Base-by-base conservation (phyloP, 108 stramenopile genomes). In the Epithemia pelagica region DNA sequence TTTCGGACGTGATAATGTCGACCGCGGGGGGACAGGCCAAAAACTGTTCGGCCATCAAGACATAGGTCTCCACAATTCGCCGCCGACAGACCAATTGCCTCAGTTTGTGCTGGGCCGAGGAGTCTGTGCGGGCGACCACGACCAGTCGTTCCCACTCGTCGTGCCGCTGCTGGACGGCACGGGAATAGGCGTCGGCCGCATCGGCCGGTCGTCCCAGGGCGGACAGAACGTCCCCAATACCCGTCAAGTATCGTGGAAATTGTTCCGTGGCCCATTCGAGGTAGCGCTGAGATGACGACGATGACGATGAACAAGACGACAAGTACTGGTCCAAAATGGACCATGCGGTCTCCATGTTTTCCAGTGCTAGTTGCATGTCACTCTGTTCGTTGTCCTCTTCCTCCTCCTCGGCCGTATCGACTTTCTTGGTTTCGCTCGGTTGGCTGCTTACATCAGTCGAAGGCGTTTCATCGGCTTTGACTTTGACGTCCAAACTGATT, bases 281-380 rank as follows among this genome's bases (percentile, higher is more conserved):
- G 60, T 73, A 73, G 26, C 65, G 23, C 5, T 22, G 25, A 18
- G 18, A 53, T 1, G 27, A 1, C 57, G 21, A 25, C 22, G 15
- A 28, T 54, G 61, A 51, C 0, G 23, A 31, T 15, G 30, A 24
- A 46, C 32, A 33, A 52, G 27, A 54, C 22, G 61, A 21, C 5
- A 52, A 53, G 59, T 81, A 77, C 10, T 74, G 64, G 21, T 88
- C 79, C 1, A 84, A 56, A 54, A 90, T 88, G 32, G 74, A 65
- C 55, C 67, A 88, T 19, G 84, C 76, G 31, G 78, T 83, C 65
- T 86, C 88, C 85, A 93, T 88, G 82, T 88, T 85, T 74, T 88
- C 87, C 54, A 90, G 60, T 8, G 91, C 87, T 28, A 90, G 60
- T 22, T 65, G 33, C 26, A 82, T 33, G 59, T 87, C 86, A 28